Percentiles rank a stretch among this genome's conserved stretches.
These are phyloP conservation scores for Lachancea dasiensis DNA, from an alignment of 805 yeast genomes.

Conservation along the genomic window DNA sequence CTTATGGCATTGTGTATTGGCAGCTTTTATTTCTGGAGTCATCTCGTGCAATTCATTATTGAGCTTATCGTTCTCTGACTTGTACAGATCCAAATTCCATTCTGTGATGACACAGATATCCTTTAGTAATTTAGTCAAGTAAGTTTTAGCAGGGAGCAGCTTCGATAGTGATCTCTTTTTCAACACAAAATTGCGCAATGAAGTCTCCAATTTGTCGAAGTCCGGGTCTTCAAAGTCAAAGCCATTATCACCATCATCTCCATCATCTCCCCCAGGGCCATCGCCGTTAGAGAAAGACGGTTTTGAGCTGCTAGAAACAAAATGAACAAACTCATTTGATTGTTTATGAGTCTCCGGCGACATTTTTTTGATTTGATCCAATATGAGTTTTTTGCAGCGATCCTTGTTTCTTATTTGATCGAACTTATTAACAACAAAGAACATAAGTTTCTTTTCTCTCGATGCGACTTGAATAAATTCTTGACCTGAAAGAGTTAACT, in stretches of 20 bases:
- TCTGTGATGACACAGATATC: conserved; percentile 60
- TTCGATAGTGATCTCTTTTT: conserved; percentile 88
- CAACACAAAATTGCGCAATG: conserved; percentile 76
- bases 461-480: conserved; percentile 91
- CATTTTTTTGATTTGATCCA: conserved; percentile 77
- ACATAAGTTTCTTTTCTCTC: conserved; percentile 82
- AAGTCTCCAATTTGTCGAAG: conserved; percentile 79
- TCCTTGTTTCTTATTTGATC: conserved; percentile 79
- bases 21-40: conserved; percentile 57
- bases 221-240: conserved; percentile 46
- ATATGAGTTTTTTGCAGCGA: conserved; percentile 66
- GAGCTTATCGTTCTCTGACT: conserved; percentile 43
- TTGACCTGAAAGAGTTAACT: conserved; percentile 87
- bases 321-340: conserved; percentile 87
- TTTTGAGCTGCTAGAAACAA: conserved; percentile 62
- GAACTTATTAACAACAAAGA: conserved; percentile 89
- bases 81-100: conserved; percentile 53
- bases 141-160: conserved; percentile 89
- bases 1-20: conserved; percentile 45
- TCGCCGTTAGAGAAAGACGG: conserved; percentile 37
- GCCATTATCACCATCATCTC: conserved; percentile 28
- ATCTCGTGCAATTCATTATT: conserved; percentile 47
- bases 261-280: conserved; percentile 26
- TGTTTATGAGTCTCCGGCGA: conserved; percentile 91
- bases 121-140: conserved; percentile 56